Base-by-base conservation (phyloP, 805 yeast species). In the Kodamaea kaohsiungensis region DNA sequence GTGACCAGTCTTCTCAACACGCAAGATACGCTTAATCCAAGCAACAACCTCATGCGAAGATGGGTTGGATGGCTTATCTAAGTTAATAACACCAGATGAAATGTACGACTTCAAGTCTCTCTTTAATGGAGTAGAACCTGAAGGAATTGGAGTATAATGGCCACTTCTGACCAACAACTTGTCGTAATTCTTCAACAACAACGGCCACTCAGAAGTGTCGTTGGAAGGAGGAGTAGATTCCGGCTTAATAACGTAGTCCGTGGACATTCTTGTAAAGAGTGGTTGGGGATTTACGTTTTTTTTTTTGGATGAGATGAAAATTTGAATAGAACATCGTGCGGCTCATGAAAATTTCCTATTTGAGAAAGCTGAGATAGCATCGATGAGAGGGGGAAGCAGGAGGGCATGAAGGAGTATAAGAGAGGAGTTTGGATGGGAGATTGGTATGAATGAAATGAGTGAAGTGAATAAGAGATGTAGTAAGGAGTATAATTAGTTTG, bases 41-140 rank as follows among this genome's bases (percentile, higher is more conserved):
- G 99, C 99, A 66, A 95, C 99, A 69, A 95, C 99, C 80, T 95
- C 99, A 77, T 95, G 99, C 53, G 97, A 91, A 45, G 97, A 90
- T 63, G 99, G 99, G 75, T 95, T 95, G 25, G 97, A 89, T 63
- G 99, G 99, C 71, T 95, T 95, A 78, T 95, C 99, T 65, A 95
- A 82, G 79, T 95, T 95, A 70, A 95, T 93, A 51, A 95, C 96
- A 81, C 99, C 99, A 6, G 97, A 87, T 49, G 95, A 84, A 65
- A 95, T 80, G 73, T 95, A 95, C 35, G 89, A 81, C 74, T 89
- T 89, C 64, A 95, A 78, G 73, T 91, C 98, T 81, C 99, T 87
- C 76, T 91, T 91, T 70, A 89, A 82, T 57, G 99, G 99, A 52
- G 97, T 85, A 70, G 93, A 83, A 60, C 99, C 99, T 53, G 93